Percentiles rank a stretch among this genome's conserved stretches.
These are phyloP conservation scores for Phytophthora colocasiae DNA, from an alignment of 352 stramenopile genomes.

Conservation along the genomic window DNA sequence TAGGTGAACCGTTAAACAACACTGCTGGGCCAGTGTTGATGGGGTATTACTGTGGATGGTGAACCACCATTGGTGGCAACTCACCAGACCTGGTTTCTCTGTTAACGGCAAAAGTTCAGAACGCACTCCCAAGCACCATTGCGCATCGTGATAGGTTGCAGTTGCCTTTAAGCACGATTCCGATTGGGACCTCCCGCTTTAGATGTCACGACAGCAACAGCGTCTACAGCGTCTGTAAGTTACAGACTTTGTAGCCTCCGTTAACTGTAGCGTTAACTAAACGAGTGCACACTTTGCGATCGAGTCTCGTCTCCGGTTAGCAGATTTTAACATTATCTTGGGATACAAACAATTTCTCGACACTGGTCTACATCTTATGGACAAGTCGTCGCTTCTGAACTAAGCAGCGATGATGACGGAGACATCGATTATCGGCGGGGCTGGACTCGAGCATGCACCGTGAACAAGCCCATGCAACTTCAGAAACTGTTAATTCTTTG, in stretches of 20 bases:
- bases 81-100: background rate
- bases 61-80: background rate
- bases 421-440: background rate
- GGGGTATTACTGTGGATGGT: too few relatives aligned
- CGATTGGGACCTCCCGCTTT: background rate
- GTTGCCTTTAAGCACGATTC: background rate
- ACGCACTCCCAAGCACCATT: background rate
- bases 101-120: conserved; percentile 4
- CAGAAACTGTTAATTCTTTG: background rate
- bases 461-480: background rate
- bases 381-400: background rate
- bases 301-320: conserved; percentile 4
- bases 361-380: background rate
- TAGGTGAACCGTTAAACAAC: background rate
- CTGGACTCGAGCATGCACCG: background rate
- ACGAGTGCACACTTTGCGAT: background rate
- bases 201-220: background rate
- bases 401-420: background rate
- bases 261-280: background rate
- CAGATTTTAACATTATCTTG: background rate
- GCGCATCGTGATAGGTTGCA: background rate
- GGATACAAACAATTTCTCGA: background rate
- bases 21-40: background rate
- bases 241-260: too few relatives aligned
- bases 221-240: too few relatives aligned